Base-by-base conservation (phyloP, 768 basidiomycete genomes). In the Collybiopsis confluens region DNA sequence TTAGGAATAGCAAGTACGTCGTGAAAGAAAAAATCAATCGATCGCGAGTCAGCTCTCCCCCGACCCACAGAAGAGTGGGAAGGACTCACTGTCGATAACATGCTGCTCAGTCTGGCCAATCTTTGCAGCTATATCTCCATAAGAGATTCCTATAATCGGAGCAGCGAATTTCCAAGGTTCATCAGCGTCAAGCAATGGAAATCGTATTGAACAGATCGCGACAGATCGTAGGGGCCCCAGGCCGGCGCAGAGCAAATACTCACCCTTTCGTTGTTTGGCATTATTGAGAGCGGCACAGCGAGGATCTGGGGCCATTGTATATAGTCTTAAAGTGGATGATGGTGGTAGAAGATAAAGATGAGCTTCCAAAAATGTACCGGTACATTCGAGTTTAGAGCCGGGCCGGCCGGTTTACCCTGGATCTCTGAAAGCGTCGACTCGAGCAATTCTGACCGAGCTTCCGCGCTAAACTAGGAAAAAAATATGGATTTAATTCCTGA, bases 281-380 rank as follows among this genome's bases (percentile, higher is more conserved):
- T 68, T 69, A 58, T 70, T 71, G 60, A 89, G 71, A 44, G 84
- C 85, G 59, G 74, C 59, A 68, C 87, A 88, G 63, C 75, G 77
- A 9, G 78, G 78, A 68, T 75, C 71, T 52, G 78, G 70, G 45
- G 78, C 68, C 77, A 79, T 83, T 53, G 54, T 65, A 56, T 53
- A 18, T 33, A 11, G 35, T 47, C n/a, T 10, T 20, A 16, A 18
- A 20, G 1, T 21, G 23, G 23, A 8, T 9, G 35, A 4, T 24
- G 9, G 18, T 1, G 35, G 30, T 37, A 9, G 18, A 2, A 21
- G 42, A 21, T 9, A 26, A 43, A 21, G 42, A n/a, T 4, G 21
- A 23, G 13, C 5, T 16, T 15, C 8, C 16, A 41, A 41, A 18
- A 16, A 26, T 23, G 16, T 13, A 7, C 7, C 27, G 21, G 21